Evolutionary conservation across 345 rosid genomes (phyloP).

Genomic region (Camelina neglecta): DNA sequence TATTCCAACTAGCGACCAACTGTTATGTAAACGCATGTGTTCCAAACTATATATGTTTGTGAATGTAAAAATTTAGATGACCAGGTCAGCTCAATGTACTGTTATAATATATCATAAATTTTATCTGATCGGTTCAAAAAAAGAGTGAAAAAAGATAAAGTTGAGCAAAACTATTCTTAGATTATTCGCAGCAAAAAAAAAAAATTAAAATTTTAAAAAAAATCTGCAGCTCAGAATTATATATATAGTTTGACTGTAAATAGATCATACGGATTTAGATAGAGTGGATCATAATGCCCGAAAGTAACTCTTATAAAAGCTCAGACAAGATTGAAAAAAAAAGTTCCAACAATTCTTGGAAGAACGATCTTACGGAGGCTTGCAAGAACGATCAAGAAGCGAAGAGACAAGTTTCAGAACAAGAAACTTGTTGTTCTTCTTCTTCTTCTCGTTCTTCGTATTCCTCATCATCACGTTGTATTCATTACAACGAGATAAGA

Average conservation of each 20-base stretch:
- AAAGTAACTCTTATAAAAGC: neutral
- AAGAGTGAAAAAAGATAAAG: neutral
- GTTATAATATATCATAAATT: too few relatives aligned
- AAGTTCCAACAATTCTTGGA: neutral
- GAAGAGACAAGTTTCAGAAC: constrained; percentile 13
- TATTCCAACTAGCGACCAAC: neutral
- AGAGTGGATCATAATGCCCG: neutral
- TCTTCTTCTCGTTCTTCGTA: neutral
- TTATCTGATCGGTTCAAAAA: neutral
- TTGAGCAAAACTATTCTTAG: constrained; percentile 17
- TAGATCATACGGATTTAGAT: neutral
- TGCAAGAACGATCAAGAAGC: constrained; percentile 23
- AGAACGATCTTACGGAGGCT: neutral
- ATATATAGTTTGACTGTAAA: neutral
- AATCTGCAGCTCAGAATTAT: too few relatives aligned
- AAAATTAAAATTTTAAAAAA: neutral
- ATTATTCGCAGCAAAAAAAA: neutral
- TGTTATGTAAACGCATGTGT: constrained; percentile 1
- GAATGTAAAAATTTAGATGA: too few relatives aligned
- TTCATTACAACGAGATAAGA: neutral
- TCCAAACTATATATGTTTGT: neutral
- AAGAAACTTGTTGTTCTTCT: neutral
- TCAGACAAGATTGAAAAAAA: constrained; percentile 7
- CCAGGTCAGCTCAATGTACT: neutral
- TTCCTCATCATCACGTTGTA: constrained; percentile 4